A percentile compares a stretch with the other conserved stretches of the same genome.
phyloP scores from a whole-genome alignment of 1,284 basidiomycete genomes.

The Xerocomus nothofagi region DNA sequence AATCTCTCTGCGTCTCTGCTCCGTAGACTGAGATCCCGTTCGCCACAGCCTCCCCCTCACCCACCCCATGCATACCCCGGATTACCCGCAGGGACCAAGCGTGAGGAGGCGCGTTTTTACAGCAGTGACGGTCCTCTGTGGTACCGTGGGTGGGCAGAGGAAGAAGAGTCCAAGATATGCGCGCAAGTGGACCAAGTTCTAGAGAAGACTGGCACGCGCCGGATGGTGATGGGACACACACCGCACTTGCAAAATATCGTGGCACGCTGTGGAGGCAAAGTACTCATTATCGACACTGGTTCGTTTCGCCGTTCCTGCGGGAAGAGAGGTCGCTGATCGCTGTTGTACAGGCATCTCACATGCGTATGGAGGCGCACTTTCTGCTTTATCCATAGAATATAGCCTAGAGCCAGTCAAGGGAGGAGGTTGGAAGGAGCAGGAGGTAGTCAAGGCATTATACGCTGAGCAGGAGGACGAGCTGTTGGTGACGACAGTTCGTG shows the following conservation, averaged over 20 bases:
- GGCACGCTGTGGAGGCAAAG: constrained; percentile 79
- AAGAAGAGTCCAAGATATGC: constrained; percentile 70
- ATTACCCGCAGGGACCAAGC: constrained; percentile 64
- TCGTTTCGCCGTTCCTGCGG: not conserved
- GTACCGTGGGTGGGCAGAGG: constrained; percentile 88
- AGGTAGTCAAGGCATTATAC: constrained; percentile 80
- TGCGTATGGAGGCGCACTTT: constrained; percentile 89
- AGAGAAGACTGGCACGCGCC: constrained; percentile 70
- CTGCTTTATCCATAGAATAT: constrained; percentile 84
- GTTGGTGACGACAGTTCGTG: constrained; percentile 25
- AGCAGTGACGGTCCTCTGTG: constrained; percentile 79
- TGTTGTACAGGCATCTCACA: constrained; percentile 73
- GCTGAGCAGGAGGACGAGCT: constrained; percentile 55
- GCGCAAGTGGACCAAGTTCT: constrained; percentile 67
- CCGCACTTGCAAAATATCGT: constrained; percentile 84
- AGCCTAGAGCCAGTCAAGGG: constrained; percentile 57
- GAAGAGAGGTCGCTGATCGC: constrained; percentile 2
- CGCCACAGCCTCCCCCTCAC: constrained; percentile 68
- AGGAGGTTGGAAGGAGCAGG: constrained; percentile 67
- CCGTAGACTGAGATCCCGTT: constrained; percentile 56
- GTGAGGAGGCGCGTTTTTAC: constrained; percentile 72
- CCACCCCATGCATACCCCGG: constrained; percentile 80
- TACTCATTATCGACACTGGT: constrained; percentile 91
- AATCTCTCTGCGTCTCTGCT: constrained; percentile 66
- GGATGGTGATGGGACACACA: constrained; percentile 95